Evolutionary conservation across 2,329 filamentous ascomycete genomes (phyloP), one percentile per base, ranked within the genome.

Genomic region (Dendrostoma leiphaemia): DNA sequence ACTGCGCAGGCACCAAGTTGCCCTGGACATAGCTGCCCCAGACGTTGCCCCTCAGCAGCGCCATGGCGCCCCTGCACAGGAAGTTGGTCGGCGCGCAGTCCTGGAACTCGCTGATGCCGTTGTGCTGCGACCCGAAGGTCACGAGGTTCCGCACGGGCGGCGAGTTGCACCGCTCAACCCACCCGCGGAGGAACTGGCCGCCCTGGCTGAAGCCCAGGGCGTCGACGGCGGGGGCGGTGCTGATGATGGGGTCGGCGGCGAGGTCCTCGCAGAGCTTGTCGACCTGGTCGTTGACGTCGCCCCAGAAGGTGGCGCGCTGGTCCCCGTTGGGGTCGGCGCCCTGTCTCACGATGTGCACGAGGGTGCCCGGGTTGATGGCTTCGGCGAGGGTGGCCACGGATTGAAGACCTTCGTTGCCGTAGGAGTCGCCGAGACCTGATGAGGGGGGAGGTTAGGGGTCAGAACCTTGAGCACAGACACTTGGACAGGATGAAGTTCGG

Each of bases 121-220:
- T 94, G 74, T 97, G 92, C 74, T 95, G 92, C 65, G 85, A 88
- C 59, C 92, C 92, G 64, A 94, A 95, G 2, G 92, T 97, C 59
- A 96, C 82, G 34, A 97, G 81, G 67, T 83, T 92, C 61, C 84
- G 82, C 12, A 96, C 82, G 4, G 83, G 85, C 0, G 91, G 86
- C 31, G 64, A 65, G 69, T 91, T 94, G 78, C 94, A 99, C 40
- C 90, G 83, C 78, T 99, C 86, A 60, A 96, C 78, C 69, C 96
- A 92, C 23, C 82, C 94, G 56, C 94, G 86, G n/a, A 99, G 81
- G 75, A 99, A 97, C 69, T 96, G 90, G 1, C 94, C 94, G 59
- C 94, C 94, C 71, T 99, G 94, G 13, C 89, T 94, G 77, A 99
- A 97, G 26, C 94, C 94, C 32, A 99, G 75, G 31, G 92, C 93